phyloP scores from a whole-genome alignment of 805 yeast species.

The Debaryomyces prosopidis region DNA sequence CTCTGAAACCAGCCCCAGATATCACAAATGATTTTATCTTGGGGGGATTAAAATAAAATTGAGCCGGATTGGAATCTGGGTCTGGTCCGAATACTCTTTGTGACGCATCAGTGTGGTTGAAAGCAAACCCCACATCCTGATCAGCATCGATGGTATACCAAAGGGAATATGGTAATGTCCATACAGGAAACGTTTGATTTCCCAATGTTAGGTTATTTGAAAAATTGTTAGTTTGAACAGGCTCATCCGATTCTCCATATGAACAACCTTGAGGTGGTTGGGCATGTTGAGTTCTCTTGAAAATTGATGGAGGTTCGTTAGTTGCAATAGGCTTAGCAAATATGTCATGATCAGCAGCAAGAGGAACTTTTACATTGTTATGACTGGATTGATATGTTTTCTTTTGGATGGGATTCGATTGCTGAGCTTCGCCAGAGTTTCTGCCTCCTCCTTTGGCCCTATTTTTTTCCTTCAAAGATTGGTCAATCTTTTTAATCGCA shows the following conservation, averaged over 20 bases:
- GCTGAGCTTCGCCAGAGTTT: not conserved
- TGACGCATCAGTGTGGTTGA: constrained; percentile 57
- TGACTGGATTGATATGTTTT: not conserved
- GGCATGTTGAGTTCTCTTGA: constrained; percentile 30
- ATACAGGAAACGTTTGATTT: constrained; percentile 65
- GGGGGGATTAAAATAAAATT: constrained; percentile 68
- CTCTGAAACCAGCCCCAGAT: constrained; percentile 28
- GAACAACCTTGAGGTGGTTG: constrained; percentile 37
- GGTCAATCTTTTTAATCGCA: constrained; percentile 20
- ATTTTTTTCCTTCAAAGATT: not conserved
- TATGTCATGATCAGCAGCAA: constrained; percentile 22
- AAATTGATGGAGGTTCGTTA: constrained; percentile 45
- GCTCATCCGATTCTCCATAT: constrained; percentile 24
- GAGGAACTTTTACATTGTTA: not conserved
- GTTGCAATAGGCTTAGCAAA: constrained; percentile 45
- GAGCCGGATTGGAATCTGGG: constrained; percentile 49
- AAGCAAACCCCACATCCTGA: constrained; percentile 61
- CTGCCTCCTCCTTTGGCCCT: not conserved
- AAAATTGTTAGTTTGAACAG: constrained; percentile 76
- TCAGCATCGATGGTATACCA: constrained; percentile 57
- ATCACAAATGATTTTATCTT: constrained; percentile 59
- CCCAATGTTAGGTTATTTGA: constrained; percentile 72
- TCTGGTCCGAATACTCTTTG: constrained; percentile 75
- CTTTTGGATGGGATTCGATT: not conserved
- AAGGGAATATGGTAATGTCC: constrained; percentile 81